These are phyloP conservation scores for Annona cherimola DNA, from an alignment of 164 flowering plant species.

Conservation along the genomic window DNA sequence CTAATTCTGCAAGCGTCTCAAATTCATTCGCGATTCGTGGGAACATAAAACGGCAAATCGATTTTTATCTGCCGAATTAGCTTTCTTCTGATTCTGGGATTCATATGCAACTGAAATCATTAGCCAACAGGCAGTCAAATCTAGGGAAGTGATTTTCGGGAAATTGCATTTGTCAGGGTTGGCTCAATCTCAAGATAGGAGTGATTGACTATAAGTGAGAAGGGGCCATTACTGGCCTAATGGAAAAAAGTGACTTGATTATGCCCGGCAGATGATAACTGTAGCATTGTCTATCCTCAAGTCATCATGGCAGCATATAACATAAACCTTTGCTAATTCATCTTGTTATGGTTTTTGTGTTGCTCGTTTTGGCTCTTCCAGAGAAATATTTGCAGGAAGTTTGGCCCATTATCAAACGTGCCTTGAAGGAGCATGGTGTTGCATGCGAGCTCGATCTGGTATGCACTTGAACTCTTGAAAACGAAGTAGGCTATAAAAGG, in stretches of 20 bases:
- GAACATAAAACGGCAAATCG: too few relatives aligned
- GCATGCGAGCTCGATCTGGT: slow-evolving; percentile 66
- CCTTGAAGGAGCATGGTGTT: slow-evolving; percentile 56
- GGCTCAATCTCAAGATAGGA: too few relatives aligned
- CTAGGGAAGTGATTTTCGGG: too few relatives aligned
- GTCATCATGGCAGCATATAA: not conserved
- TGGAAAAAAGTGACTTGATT: not conserved
- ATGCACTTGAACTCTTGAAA: slow-evolving; percentile 9
- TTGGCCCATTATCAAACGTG: slow-evolving; percentile 61
- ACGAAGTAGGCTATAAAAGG: not conserved
- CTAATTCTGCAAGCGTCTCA: too few relatives aligned
- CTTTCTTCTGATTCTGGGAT: not conserved
- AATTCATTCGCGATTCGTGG: too few relatives aligned
- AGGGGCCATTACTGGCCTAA: too few relatives aligned
- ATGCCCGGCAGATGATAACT: not conserved
- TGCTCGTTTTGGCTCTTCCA: slow-evolving; percentile 12
- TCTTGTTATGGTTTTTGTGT: not conserved
- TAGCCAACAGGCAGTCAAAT: too few relatives aligned
- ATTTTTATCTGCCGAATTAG: not conserved
- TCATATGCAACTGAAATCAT: too few relatives aligned
- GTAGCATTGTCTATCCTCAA: not conserved
- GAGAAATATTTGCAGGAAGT: slow-evolving; percentile 74
- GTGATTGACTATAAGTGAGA: too few relatives aligned
- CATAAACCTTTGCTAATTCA: not conserved
- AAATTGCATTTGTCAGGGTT: too few relatives aligned